Evolutionary conservation across 1,139 yeast species (phyloP), one percentile per base, ranked within the genome.

Genomic region (Geotrichum cucujoidarum): DNA sequence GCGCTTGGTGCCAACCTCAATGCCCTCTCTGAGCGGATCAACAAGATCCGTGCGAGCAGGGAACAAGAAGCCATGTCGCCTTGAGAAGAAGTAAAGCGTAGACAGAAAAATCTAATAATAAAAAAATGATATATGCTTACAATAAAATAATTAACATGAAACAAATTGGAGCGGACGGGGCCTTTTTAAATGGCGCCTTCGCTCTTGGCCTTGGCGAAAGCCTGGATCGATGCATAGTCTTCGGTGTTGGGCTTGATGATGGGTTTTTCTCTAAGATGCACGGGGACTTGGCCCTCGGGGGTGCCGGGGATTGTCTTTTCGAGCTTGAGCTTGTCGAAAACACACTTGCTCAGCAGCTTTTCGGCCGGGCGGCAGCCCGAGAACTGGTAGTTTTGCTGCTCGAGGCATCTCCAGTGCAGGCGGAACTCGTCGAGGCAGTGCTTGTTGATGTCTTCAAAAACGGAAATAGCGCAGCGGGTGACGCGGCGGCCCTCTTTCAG

Each of bases 401-500:
- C 94, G 56, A 87, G 76, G 66, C 95, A 87, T 61, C 81, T 79
- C 77, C 85, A 86, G 67, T 87, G 95, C 61, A 82, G 72, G 64
- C 83, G 80, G 74, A 87, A 87, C 65, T 82, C 83, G 56, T 81
- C 85, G 52, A 83, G 77, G 67, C 95, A 87, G 67, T 83, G 73
- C 61, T 80, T 80, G 68, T 86, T 86, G 64, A 87, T 72, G 62
- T 87, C 95, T 47, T 75, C 73, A 57, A 87, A 42, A 17, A 87
- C 95, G 14, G 84, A 77, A 45, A 85, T 74, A 38, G 95, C 95
- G 68, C 95, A 87, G 63, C 95, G 74, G 21, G 95, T 87, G 54
- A 87, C 95, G 57, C 94, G 73, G 65, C 95, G 77, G 41, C 95
- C 95, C 67, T 87, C 95, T 62, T 83, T 83, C 61, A 87, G 72